Percentiles rank a stretch among this genome's conserved stretches.
These are phyloP conservation scores for Casuarina glauca DNA, from an alignment of 306 rosid species.

Conservation along the genomic window DNA sequence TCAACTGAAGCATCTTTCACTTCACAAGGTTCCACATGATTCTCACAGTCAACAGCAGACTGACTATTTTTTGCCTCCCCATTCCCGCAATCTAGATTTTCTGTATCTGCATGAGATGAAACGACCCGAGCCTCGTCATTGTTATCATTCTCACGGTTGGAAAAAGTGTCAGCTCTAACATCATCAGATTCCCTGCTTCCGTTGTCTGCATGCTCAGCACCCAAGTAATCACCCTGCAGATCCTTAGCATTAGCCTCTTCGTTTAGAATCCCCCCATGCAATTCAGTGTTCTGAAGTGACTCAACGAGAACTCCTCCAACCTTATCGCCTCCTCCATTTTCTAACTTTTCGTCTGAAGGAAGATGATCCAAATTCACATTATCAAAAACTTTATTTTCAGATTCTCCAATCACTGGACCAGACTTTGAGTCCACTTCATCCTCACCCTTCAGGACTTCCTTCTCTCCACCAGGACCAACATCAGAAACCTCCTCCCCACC, in stretches of 20 bases:
- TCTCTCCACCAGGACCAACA: constrained; percentile 29
- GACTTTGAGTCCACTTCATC: constrained; percentile 29
- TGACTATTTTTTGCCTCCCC: constrained; percentile 25
- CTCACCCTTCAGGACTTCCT: constrained; percentile 31
- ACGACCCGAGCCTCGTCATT: constrained; percentile 25
- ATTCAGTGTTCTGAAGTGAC: constrained; percentile 37
- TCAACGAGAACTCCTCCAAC: constrained; percentile 36
- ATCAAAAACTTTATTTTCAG: constrained; percentile 43
- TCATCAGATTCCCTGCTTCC: constrained; percentile 18
- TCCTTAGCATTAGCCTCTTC: constrained; percentile 33
- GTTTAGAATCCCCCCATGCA: constrained; percentile 27
- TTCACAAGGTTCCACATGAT: constrained; percentile 30
- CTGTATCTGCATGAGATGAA: constrained; percentile 21
- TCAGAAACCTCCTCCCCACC: constrained; percentile 39
- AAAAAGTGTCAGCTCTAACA: constrained; percentile 28
- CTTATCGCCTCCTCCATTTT: constrained; percentile 32
- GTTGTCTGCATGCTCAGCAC: constrained; percentile 31
- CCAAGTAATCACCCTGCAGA: constrained; percentile 31
- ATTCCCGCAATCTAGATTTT: constrained; percentile 28
- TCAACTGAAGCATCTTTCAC: constrained; percentile 33
- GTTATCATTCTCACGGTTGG: constrained; percentile 34
- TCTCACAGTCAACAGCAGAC: constrained; percentile 30
- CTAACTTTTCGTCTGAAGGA: constrained; percentile 28
- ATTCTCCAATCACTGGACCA: constrained; percentile 18
- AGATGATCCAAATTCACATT: constrained; percentile 29